These are phyloP conservation scores for Domatiomyces globalis DNA, from an alignment of 2,329 filamentous ascomycete genomes.

Conservation along the genomic window DNA sequence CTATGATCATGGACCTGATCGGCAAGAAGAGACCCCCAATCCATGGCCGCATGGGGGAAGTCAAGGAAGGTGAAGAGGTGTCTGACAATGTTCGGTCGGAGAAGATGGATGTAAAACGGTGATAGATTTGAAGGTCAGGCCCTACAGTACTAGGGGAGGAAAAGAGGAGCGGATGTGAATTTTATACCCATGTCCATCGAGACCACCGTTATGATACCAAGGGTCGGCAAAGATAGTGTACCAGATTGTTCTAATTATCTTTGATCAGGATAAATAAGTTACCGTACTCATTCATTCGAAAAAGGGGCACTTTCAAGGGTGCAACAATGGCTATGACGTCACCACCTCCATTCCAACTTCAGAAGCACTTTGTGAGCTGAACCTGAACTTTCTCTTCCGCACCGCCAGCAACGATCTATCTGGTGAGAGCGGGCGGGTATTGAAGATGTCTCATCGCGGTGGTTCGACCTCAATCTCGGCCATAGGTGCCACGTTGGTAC, in stretches of 20 bases:
- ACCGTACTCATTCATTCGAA: too few species aligned
- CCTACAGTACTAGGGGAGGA: not conserved
- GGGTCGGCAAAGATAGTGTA: too few species aligned
- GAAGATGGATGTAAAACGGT: constrained; percentile 26
- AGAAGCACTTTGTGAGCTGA: not conserved
- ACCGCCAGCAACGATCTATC: too few species aligned
- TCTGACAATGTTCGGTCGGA: constrained; percentile 28
- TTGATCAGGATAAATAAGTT: too few species aligned
- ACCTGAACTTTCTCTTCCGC: not conserved
- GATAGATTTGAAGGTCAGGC: not conserved
- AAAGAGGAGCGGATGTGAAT: not conserved
- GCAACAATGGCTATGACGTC: not conserved
- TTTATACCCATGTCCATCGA: not conserved
- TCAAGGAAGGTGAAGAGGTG: constrained; percentile 20
- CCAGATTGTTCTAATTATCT: too few species aligned
- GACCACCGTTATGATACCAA: not conserved
- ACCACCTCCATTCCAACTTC: not conserved
- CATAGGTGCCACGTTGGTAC: constrained; percentile 35
- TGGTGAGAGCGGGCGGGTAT: not conserved
- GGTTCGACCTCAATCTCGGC: constrained; percentile 36
- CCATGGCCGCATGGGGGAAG: constrained; percentile 18
- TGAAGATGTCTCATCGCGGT: not conserved
- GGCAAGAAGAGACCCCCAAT: constrained; percentile 24
- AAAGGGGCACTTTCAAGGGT: too few species aligned
- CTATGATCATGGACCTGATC: constrained; percentile 47